These are phyloP conservation scores for Cardamine resedifolia DNA, from an alignment of 345 rosid genomes.

Conservation along the genomic window DNA sequence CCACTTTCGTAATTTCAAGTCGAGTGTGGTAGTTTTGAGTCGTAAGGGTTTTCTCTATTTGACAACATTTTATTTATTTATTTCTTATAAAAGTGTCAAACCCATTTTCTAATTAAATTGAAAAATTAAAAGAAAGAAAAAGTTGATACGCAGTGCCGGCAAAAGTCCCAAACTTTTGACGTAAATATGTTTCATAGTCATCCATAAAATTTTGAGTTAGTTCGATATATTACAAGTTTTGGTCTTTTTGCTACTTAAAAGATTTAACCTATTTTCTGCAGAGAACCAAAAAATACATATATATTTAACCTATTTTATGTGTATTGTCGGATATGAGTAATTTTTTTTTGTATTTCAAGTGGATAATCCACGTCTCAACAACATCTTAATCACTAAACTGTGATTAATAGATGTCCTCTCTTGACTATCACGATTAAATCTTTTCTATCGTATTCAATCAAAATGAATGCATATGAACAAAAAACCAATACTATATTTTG, in stretches of 20 bases:
- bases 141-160: constrained; percentile 21
- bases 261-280: neutral
- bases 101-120: constrained; percentile 3
- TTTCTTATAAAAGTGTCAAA: neutral
- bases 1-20: constrained; percentile 15
- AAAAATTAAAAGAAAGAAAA: constrained; percentile 2
- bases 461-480: neutral
- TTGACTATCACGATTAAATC: neutral
- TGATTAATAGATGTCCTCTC: neutral
- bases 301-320: too few species aligned
- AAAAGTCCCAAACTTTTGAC: constrained; percentile 35
- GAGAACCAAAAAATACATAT: too few species aligned
- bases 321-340: constrained; percentile 1
- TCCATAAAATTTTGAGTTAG: neutral
- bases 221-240: neutral
- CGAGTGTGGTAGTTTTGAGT: constrained; percentile 30
- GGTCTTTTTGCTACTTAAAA: neutral
- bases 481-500: neutral
- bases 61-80: neutral
- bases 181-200: constrained; percentile 34
- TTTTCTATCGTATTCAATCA: neutral
- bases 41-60: constrained; percentile 3
- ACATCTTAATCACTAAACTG: neutral
- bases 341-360: neutral
- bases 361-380: constrained; percentile 1